These are phyloP conservation scores for Quercus tomentella DNA, from an alignment of 331 rosid species.

Conservation along the genomic window DNA sequence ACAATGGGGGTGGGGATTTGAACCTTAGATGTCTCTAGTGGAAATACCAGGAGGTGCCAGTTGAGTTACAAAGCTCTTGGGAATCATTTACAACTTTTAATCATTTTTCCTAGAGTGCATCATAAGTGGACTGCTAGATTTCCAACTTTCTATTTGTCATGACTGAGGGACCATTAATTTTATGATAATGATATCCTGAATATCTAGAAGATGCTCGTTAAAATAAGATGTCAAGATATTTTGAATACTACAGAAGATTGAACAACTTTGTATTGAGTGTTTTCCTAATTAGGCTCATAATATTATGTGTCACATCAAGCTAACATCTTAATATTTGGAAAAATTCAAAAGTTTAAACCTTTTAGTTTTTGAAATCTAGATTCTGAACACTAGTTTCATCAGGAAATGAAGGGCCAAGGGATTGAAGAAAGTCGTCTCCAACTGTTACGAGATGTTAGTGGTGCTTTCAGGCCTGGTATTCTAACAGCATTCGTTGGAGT, in stretches of 20 bases:
- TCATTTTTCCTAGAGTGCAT: not conserved
- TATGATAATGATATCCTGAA: not conserved
- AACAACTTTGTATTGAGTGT: not conserved
- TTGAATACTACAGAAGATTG: not conserved
- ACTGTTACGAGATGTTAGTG: conserved; percentile 52
- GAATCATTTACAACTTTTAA: too few relatives aligned
- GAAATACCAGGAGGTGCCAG: too few relatives aligned
- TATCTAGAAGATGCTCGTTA: not conserved
- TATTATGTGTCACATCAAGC: not conserved
- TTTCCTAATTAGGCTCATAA: not conserved
- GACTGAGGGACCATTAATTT: not conserved
- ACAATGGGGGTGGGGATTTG: too few relatives aligned
- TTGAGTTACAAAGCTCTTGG: too few relatives aligned
- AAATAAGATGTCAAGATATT: not conserved
- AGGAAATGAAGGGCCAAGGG: conserved; percentile 62
- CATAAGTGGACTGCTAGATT: not conserved
- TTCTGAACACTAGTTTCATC: conserved; percentile 1
- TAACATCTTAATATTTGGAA: too few relatives aligned
- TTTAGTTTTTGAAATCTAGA: not conserved
- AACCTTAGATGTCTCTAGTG: too few relatives aligned
- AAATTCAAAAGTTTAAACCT: too few relatives aligned
- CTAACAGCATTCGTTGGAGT: conserved; percentile 73
- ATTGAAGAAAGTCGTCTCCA: conserved; percentile 50
- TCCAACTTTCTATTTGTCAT: not conserved
- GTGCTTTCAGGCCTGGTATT: conserved; percentile 62